phyloP scores from a whole-genome alignment of 345 rosid species.

The Aquilaria yunnanensis region DNA sequence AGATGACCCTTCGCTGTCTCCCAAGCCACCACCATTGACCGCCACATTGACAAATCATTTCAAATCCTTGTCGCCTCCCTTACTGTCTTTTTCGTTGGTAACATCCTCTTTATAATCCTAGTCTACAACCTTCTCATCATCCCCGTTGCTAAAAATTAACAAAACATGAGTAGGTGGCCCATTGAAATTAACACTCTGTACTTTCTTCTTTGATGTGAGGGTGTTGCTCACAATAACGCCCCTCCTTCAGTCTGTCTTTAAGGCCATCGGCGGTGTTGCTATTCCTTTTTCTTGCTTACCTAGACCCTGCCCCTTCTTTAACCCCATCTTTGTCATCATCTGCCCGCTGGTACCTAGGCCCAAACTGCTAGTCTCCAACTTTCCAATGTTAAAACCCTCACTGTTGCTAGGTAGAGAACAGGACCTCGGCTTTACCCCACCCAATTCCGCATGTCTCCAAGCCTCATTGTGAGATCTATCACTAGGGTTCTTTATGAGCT shows the following conservation, averaged over 20 bases:
- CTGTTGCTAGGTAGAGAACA: constrained; percentile 62
- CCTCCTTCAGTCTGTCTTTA: constrained; percentile 94
- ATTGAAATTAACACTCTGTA: constrained; percentile 74
- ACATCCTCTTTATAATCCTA: too few relatives aligned
- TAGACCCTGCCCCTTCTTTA: constrained; percentile 98
- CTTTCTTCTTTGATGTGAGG: constrained; percentile 76
- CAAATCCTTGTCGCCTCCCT: too few relatives aligned
- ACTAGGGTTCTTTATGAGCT: too few relatives aligned
- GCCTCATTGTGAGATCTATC: constrained; percentile 51
- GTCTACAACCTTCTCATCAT: too few relatives aligned
- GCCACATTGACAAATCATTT: too few relatives aligned
- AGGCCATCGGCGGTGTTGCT: constrained; percentile 93
- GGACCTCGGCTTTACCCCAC: constrained; percentile 57
- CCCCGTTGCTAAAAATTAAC: constrained; percentile 13
- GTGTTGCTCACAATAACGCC: constrained; percentile 96
- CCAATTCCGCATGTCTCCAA: constrained; percentile 94
- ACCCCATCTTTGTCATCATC: constrained; percentile 99
- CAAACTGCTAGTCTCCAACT: constrained; percentile 79
- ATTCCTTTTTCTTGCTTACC: constrained; percentile 97
- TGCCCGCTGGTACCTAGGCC: constrained; percentile 97
- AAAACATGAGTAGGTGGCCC: constrained; percentile 82
- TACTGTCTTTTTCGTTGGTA: too few relatives aligned
- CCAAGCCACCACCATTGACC: too few relatives aligned
- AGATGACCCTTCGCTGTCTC: too few relatives aligned
- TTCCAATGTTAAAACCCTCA: constrained; percentile 68